Evolutionary conservation across 2,329 filamentous ascomycete species (phyloP).

Genomic region (Talaromyces sp.): DNA sequence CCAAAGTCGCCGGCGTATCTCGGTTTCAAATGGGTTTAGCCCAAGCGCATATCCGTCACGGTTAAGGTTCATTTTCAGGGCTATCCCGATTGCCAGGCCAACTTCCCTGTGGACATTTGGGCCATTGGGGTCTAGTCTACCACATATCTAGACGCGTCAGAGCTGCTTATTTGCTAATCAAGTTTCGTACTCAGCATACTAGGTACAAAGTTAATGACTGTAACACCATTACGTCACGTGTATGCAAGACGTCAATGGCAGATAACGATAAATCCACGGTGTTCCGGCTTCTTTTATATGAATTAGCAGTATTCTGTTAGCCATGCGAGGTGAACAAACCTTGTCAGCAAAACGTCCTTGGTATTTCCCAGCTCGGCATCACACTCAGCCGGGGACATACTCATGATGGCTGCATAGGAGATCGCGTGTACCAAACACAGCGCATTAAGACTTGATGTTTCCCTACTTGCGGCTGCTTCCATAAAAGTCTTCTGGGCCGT

Average conservation of each 20-base stretch:
- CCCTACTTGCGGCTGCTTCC: constrained; percentile 23
- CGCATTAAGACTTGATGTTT: background rate
- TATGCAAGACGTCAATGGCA: constrained; percentile 11
- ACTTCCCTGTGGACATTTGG: constrained; percentile 11
- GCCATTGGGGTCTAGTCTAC: constrained; percentile 13
- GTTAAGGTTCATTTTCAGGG: constrained; percentile 58
- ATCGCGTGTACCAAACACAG: constrained; percentile 18
- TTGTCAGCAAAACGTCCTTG: constrained; percentile 9
- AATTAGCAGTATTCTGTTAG: background rate
- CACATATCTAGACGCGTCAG: constrained; percentile 13
- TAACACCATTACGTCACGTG: constrained; percentile 14
- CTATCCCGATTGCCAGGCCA: constrained; percentile 28
- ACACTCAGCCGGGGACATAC: constrained; percentile 12
- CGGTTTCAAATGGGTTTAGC: constrained; percentile 54
- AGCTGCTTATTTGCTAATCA: background rate
- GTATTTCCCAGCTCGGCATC: constrained; percentile 12
- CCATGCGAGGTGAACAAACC: constrained; percentile 8
- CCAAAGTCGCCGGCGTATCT: constrained; percentile 58
- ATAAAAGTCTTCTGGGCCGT: constrained; percentile 47
- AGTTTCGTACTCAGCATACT: constrained; percentile 10
- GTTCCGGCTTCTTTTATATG: constrained; percentile 17
- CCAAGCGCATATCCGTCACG: constrained; percentile 51
- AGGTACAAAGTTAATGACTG: constrained; percentile 20
- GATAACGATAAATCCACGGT: constrained; percentile 15
- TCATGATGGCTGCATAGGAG: constrained; percentile 16